Evolutionary conservation across 2,329 filamentous ascomycete species (phyloP).

Genomic region (Setomelanomma holmii): DNA sequence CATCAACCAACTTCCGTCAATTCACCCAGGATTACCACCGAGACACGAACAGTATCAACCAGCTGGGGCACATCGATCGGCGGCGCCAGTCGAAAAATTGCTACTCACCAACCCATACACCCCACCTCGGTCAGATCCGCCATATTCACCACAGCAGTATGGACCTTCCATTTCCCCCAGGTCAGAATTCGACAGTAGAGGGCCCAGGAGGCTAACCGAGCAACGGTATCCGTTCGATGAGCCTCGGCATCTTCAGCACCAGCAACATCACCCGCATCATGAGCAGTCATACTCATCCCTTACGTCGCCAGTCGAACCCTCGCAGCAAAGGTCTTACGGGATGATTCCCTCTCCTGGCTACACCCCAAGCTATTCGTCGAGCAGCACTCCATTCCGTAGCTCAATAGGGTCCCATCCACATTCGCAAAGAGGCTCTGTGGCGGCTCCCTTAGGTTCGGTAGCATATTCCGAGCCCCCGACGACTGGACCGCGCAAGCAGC

Average conservation of each 20-base stretch:
- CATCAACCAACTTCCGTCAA: slow-evolving; percentile 47
- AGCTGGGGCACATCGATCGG: slow-evolving; percentile 30
- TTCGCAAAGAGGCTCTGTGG: slow-evolving; percentile 45
- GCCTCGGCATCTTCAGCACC: slow-evolving; percentile 35
- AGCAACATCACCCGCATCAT: slow-evolving; percentile 36
- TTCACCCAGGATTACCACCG: slow-evolving; percentile 42
- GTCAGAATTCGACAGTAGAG: slow-evolving; percentile 43
- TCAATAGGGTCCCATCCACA: slow-evolving; percentile 48
- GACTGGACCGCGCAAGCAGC: slow-evolving; percentile 38
- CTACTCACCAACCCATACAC: slow-evolving; percentile 47
- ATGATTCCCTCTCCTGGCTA: slow-evolving; percentile 49
- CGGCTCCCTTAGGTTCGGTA: slow-evolving; percentile 39
- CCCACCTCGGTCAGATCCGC: slow-evolving; percentile 48
- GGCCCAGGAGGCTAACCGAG: slow-evolving; percentile 34
- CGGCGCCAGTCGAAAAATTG: slow-evolving; percentile 46
- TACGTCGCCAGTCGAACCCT: slow-evolving; percentile 45
- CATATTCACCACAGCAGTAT: slow-evolving; percentile 50
- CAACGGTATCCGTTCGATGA: slow-evolving; percentile 46
- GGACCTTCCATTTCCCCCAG: slow-evolving; percentile 47
- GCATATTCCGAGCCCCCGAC: slow-evolving; percentile 42
- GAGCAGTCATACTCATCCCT: slow-evolving; percentile 46
- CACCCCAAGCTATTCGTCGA: slow-evolving; percentile 49
- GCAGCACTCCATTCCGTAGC: slow-evolving; percentile 46
- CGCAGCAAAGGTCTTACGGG: slow-evolving; percentile 43
- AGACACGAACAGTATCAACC: slow-evolving; percentile 38